Percentiles rank a stretch among this genome's conserved stretches.
phyloP scores from a whole-genome alignment of 208 protist genomes.

The Blastocrithidia nonstop region DNA sequence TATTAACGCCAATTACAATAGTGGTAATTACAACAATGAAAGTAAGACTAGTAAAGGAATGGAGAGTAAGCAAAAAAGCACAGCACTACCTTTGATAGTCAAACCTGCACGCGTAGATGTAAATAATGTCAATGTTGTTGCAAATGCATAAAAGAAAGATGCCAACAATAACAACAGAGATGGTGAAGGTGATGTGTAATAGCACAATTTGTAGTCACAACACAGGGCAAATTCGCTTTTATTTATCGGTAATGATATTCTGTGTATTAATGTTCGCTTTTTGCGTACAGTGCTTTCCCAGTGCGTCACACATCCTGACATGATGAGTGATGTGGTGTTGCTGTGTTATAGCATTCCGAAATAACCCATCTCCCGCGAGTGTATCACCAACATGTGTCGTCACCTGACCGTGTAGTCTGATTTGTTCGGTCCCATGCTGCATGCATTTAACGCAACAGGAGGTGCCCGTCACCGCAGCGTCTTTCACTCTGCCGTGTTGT shows the following conservation, averaged over 20 bases:
- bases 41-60: too few species aligned
- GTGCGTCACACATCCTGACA: conserved; percentile 4
- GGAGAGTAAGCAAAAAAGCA: too few species aligned
- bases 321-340: conserved; percentile 15
- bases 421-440: conserved; percentile 30
- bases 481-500: conserved; percentile 45
- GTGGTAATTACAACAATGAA: too few species aligned
- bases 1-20: too few species aligned
- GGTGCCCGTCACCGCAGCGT: conserved; percentile 28
- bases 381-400: conserved; percentile 27
- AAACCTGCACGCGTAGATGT: too few species aligned
- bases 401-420: conserved; percentile 46
- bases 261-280: conserved; percentile 38
- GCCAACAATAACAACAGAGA: too few species aligned
- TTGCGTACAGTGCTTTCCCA: conserved; percentile 23
- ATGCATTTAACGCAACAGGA: conserved; percentile 35
- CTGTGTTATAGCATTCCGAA: conserved; percentile 9
- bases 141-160: too few species aligned
- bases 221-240: conserved; percentile 6
- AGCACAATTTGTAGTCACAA: too few species aligned
- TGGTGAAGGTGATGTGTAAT: too few species aligned
- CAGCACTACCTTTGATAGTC: too few species aligned
- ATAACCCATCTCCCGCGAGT: conserved; percentile 14
- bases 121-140: too few species aligned
- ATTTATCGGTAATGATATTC: conserved; percentile 30